A percentile compares a stretch with the other conserved stretches of the same genome.
These are phyloP conservation scores for Diaporthe citriasiana DNA, from an alignment of 2,329 filamentous ascomycete genomes.

Conservation along the genomic window DNA sequence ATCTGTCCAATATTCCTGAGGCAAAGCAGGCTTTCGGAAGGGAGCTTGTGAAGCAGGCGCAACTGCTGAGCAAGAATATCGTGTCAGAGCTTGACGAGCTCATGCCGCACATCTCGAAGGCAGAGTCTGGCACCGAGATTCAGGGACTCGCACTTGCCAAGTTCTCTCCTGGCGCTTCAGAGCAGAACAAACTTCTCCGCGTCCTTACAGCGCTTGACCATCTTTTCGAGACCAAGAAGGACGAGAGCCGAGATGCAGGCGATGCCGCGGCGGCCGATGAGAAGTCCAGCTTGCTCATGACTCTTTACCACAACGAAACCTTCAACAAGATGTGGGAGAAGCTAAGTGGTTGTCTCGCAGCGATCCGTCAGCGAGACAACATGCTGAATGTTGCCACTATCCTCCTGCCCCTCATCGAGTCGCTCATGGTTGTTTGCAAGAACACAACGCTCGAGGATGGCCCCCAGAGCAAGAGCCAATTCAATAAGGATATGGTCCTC, in stretches of 20 bases:
- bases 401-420: conserved; percentile 92
- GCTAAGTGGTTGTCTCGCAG: conserved; percentile 87
- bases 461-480: conserved; percentile 59
- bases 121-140: conserved; percentile 91
- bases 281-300: conserved; percentile 88
- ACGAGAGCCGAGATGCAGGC: conserved; percentile 51
- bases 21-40: conserved; percentile 93
- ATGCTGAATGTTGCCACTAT: conserved; percentile 99
- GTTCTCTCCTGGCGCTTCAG: conserved; percentile 95
- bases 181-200: conserved; percentile 94
- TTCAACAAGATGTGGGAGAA: conserved; percentile 94
- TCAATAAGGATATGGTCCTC: conserved; percentile 77
- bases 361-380: conserved; percentile 91
- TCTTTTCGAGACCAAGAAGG: conserved; percentile 84
- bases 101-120: conserved; percentile 86
- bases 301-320: conserved; percentile 90
- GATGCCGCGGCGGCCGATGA: conserved; percentile 55
- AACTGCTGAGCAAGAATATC: conserved; percentile 86
- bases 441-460: conserved; percentile 88
- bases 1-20: conserved; percentile 91
- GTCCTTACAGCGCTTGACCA: conserved; percentile 96
- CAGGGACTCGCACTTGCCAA: conserved; percentile 94
- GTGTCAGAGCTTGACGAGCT: conserved; percentile 87
- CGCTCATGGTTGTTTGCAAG: conserved; percentile 99
- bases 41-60: conserved; percentile 90